Conservation (phyloP, 2,329 filamentous ascomycete genomes). For the Claviceps monticola region DNA sequence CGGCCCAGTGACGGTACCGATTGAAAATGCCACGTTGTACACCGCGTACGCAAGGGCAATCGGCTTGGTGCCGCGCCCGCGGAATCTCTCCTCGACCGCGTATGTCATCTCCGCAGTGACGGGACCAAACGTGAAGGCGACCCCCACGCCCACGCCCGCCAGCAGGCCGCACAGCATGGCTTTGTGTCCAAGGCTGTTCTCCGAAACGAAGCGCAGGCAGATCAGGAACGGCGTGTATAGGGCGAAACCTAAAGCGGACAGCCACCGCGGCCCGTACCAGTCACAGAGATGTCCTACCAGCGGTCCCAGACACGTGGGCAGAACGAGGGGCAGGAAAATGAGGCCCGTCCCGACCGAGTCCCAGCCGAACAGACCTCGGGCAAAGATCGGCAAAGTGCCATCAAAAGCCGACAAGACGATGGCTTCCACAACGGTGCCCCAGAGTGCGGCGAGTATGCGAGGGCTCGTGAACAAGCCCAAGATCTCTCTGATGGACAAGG, state of each 20-base stretch:
- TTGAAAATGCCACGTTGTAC: slow-evolving; percentile 22
- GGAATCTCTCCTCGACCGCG: slow-evolving; percentile 13
- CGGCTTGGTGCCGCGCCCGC: slow-evolving; percentile 9
- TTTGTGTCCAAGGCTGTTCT: slow-evolving; percentile 17
- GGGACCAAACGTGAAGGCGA: slow-evolving; percentile 19
- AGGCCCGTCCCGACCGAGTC: slow-evolving; percentile 20
- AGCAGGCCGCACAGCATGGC: slow-evolving; percentile 20
- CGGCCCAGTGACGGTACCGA: slow-evolving; percentile 19
- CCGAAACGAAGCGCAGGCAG: slow-evolving; percentile 19
- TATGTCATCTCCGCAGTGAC: slow-evolving; percentile 24
- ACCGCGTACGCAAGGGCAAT: slow-evolving; percentile 22
- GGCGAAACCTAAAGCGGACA: slow-evolving; percentile 19
- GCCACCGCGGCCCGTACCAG: slow-evolving; percentile 21
- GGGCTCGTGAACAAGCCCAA: slow-evolving; percentile 16
- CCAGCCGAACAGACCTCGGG: slow-evolving; percentile 17
- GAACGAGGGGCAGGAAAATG: slow-evolving; percentile 20
- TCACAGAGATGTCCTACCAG: slow-evolving; percentile 18
- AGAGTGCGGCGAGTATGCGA: slow-evolving; percentile 19
- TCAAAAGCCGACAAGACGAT: slow-evolving; percentile 19
- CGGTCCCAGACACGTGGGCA: slow-evolving; percentile 19
- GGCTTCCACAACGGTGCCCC: slow-evolving; percentile 21
- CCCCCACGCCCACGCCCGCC: slow-evolving; percentile 16
- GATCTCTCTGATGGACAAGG: slow-evolving; percentile 9
- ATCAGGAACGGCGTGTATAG: slow-evolving; percentile 20
- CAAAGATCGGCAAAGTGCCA: slow-evolving; percentile 20